Conservation (phyloP, 805 yeast genomes). For the Metschnikowia sp. region DNA sequence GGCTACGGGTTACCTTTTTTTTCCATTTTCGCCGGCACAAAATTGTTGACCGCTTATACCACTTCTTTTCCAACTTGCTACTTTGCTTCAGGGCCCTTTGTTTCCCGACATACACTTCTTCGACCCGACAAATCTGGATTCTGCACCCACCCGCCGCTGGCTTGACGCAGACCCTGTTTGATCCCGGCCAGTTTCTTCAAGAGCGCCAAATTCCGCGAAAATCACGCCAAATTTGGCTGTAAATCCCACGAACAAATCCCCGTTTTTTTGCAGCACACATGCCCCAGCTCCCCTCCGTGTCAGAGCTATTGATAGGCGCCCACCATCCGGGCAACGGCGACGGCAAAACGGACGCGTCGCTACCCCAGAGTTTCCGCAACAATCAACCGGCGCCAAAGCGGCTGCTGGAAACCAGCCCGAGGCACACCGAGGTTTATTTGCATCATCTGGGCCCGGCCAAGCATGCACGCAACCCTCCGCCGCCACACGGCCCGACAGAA, state of each 20-base stretch:
- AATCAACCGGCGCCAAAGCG: not conserved
- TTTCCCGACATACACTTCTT: not conserved
- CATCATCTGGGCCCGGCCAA: not conserved
- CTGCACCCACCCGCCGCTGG: no score
- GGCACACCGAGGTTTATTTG: conserved; percentile 6
- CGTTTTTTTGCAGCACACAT: not conserved
- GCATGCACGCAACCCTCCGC: not conserved
- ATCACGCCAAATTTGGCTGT: no score
- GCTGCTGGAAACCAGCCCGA: conserved; percentile 9
- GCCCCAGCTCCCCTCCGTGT: conserved; percentile 21
- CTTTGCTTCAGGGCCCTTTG: not conserved
- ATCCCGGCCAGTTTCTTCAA: no score
- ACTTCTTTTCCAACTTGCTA: not conserved
- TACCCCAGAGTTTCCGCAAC: conserved; percentile 2
- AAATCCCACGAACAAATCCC: not conserved
- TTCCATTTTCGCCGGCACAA: not conserved
- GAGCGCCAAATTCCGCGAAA: not conserved
- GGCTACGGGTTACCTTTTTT: not conserved
- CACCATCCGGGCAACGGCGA: conserved; percentile 6
- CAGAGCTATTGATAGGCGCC: conserved; percentile 21
- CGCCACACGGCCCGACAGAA: not conserved
- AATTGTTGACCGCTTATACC: not conserved
- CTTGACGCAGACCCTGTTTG: no score
- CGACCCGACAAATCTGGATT: not conserved
- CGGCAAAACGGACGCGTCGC: not conserved